Percentiles rank a stretch among this genome's conserved stretches.
These are phyloP conservation scores for Cystobasidium tubakii DNA, from an alignment of 768 basidiomycete genomes.

Conservation along the genomic window DNA sequence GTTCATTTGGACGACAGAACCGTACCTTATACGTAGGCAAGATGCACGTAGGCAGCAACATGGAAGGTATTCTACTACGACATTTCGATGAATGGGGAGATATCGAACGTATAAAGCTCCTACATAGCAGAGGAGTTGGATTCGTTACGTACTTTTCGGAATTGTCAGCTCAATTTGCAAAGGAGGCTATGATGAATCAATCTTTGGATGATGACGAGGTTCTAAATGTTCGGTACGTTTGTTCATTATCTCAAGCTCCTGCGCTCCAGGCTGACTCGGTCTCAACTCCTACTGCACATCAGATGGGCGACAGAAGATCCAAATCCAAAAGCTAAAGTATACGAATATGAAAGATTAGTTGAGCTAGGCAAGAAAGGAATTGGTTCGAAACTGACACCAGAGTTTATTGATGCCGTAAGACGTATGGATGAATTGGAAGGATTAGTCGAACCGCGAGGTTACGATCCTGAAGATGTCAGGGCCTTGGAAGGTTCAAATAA, in stretches of 20 bases:
- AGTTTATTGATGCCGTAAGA: constrained; percentile 81
- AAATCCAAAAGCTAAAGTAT: constrained; percentile 80
- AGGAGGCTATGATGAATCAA: constrained; percentile 98
- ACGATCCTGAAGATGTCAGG: constrained; percentile 41
- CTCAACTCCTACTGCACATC: neutral
- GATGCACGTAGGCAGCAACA: constrained; percentile 78
- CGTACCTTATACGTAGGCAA: constrained; percentile 89
- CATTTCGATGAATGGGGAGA: constrained; percentile 97
- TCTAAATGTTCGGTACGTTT: constrained; percentile 71
- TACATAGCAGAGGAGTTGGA: constrained; percentile 89
- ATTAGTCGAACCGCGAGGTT: constrained; percentile 38
- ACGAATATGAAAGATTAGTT: constrained; percentile 75
- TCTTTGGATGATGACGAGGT: constrained; percentile 95
- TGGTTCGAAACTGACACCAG: constrained; percentile 69
- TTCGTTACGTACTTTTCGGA: constrained; percentile 93
- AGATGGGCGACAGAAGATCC: constrained; percentile 98
- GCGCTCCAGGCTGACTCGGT: neutral
- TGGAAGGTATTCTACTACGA: constrained; percentile 78
- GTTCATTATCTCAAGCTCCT: neutral
- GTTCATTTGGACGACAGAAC: constrained; percentile 89
- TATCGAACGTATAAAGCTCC: constrained; percentile 81
- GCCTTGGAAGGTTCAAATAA: constrained; percentile 13
- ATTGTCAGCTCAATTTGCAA: constrained; percentile 84
- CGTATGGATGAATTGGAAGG: constrained; percentile 74
- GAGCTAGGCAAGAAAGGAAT: constrained; percentile 82